Evolutionary conservation across 2,329 filamentous ascomycete genomes (phyloP).

Genomic region (Celoporthe dispersa): DNA sequence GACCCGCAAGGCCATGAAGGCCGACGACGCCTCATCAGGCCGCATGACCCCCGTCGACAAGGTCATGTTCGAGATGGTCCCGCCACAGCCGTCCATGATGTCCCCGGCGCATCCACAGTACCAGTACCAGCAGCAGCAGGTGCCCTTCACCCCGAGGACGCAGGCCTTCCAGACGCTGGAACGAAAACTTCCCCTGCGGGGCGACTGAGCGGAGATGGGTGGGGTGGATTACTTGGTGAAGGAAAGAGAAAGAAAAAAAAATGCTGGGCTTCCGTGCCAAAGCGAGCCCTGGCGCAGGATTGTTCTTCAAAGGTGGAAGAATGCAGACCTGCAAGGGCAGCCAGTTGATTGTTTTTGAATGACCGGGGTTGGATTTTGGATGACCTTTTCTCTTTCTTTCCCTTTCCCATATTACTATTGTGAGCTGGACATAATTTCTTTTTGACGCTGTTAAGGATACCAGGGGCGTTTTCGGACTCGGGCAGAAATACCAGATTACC

Average conservation of each 20-base stretch:
- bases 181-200: constrained; percentile 57
- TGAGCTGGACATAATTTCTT: neutral
- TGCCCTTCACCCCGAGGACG: constrained; percentile 55
- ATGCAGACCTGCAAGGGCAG: neutral
- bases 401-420: neutral
- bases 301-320: neutral
- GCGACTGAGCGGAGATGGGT: constrained; percentile 31
- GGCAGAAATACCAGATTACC: neutral
- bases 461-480: constrained; percentile 11
- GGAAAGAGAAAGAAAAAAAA: neutral
- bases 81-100: constrained; percentile 6
- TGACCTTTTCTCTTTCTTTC: neutral
- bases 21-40: constrained; percentile 39
- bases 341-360: neutral
- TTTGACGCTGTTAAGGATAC: constrained; percentile 15
- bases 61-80: constrained; percentile 31
- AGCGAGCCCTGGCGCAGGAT: neutral
- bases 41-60: constrained; percentile 30
- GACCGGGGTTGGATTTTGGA: neutral
- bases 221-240: neutral
- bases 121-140: constrained; percentile 6
- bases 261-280: neutral
- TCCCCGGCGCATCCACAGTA: constrained; percentile 29
- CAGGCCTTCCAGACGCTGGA: constrained; percentile 69
- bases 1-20: constrained; percentile 46